Evolutionary conservation across 1,284 basidiomycete species (phyloP).

Genomic region (Ceratobasidium sp.): DNA sequence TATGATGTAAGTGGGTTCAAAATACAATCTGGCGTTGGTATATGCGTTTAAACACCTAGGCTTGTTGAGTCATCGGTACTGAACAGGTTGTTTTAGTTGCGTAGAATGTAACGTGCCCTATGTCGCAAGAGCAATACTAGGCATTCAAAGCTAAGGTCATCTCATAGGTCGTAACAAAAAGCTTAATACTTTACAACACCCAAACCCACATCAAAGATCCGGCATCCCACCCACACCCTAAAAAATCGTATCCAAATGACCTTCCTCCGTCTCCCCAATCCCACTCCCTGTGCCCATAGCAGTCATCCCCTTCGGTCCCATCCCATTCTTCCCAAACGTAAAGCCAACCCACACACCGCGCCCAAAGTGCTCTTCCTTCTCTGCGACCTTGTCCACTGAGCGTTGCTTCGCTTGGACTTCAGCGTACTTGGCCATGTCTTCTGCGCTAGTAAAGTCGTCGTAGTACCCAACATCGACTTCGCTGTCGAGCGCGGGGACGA

Average conservation of each 20-base stretch:
- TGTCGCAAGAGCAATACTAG: too few relatives aligned
- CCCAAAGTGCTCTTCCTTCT: slow-evolving; percentile 79
- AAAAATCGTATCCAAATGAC: slow-evolving; percentile 39
- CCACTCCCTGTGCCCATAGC: slow-evolving; percentile 35
- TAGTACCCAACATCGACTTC: slow-evolving; percentile 98
- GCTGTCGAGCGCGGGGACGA: slow-evolving; percentile 94
- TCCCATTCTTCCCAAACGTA: slow-evolving; percentile 93
- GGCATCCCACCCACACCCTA: neutral
- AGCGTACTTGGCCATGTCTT: slow-evolving; percentile 98
- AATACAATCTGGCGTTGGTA: too few relatives aligned
- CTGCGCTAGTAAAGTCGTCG: slow-evolving; percentile 91
- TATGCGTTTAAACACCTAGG: too few relatives aligned
- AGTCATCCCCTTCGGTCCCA: slow-evolving; percentile 43
- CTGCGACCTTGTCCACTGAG: slow-evolving; percentile 91
- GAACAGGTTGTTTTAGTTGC: too few relatives aligned
- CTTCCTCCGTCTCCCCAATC: slow-evolving; percentile 33
- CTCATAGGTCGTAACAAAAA: slow-evolving; percentile 2
- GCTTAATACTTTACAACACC: neutral
- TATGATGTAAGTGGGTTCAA: too few relatives aligned
- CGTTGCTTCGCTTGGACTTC: slow-evolving; percentile 98
- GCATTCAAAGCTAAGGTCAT: too few relatives aligned
- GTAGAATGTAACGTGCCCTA: too few relatives aligned
- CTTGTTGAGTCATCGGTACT: too few relatives aligned
- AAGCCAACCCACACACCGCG: slow-evolving; percentile 97
- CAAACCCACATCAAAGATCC: neutral